Base-by-base conservation (phyloP, 306 rosid species). In the Acacia acuminata region DNA sequence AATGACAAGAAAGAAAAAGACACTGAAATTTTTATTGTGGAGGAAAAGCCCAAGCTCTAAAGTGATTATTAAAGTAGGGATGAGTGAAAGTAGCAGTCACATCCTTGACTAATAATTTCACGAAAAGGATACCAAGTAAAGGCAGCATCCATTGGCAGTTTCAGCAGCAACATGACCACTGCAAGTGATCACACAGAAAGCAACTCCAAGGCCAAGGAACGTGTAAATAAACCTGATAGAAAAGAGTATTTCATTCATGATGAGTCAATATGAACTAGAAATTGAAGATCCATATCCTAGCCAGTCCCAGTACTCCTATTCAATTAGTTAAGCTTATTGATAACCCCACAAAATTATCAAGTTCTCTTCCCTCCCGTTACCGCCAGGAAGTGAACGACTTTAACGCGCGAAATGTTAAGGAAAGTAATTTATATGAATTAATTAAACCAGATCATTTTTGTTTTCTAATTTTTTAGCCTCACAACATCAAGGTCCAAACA, bases 101-200 rank as follows among this genome's bases (percentile, higher is more conserved):
- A 45, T 25, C 22, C 53, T 67, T 30, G 38, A 60, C 22, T 20
- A 36, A 55, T 48, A 22, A 63, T 79, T 17, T 77, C 7, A 76
- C 77, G 76, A 87, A 83, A 84, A 84, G 91, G 90, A 90, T 94
- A 93, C 96, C 90, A 93, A 71, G 86, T 90, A 92, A 76, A 94
- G 91, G 91, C 92, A 93, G 84, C 94, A 94, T 13, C 94, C 90
- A 83, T 89, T 93, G 14, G 90, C 90, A 77, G 93, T 90, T 81
- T 86, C 97, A 56, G 98, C 93, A 74, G 97, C 97, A 77, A 93
- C 34, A 78, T 94, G 97, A 75, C 97, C 97, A 34, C 88, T 71
- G 91, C 91, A 90, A 45, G 97, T 93, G 88, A 90, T 88, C 77
- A 86, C 90, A 78, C 92, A 89, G 69, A 93, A 83, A 67, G 68